These are phyloP conservation scores for Tagetes erecta DNA, from an alignment of 129 eudicot species.

Conservation along the genomic window DNA sequence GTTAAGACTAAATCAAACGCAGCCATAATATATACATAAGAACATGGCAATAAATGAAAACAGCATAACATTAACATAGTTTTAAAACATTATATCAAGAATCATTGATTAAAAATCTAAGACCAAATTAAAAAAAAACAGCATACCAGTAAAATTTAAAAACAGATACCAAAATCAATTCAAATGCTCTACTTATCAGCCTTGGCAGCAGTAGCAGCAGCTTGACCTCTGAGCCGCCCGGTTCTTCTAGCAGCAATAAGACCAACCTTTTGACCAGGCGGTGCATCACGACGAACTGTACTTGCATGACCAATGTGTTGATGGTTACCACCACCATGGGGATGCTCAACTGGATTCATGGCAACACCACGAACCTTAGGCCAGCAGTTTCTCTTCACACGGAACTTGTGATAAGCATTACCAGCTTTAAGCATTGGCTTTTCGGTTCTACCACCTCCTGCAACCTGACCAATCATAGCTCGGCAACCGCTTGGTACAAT, in stretches of 20 bases:
- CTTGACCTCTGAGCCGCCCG: conserved; percentile 91
- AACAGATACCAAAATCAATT: conserved; percentile 9
- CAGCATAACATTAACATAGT: background rate
- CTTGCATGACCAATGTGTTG: conserved; percentile 95
- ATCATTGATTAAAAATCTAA: conserved; percentile 21
- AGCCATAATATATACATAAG: no score
- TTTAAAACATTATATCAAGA: background rate
- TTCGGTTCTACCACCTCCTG: conserved; percentile 93
- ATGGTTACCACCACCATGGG: conserved; percentile 98
- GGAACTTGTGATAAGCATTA: conserved; percentile 88
- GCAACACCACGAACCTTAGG: conserved; percentile 99
- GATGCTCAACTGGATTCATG: conserved; percentile 97
- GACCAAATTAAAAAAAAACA: conserved; percentile 19
- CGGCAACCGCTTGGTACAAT: conserved; percentile 63
- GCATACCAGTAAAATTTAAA: conserved; percentile 19
- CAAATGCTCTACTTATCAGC: conserved; percentile 34
- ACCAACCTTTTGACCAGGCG: conserved; percentile 94
- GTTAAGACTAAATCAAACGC: no score
- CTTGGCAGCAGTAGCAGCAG: conserved; percentile 82
- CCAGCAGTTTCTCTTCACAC: conserved; percentile 98
- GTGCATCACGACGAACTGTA: conserved; percentile 87
- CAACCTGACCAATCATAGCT: conserved; percentile 70
- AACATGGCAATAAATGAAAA: background rate
- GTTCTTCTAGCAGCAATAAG: conserved; percentile 93
- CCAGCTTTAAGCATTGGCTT: conserved; percentile 87